Evolutionary conservation across 345 rosid species (phyloP), one percentile per base, ranked within the genome.

Genomic region (Nephelium lappaceum): DNA sequence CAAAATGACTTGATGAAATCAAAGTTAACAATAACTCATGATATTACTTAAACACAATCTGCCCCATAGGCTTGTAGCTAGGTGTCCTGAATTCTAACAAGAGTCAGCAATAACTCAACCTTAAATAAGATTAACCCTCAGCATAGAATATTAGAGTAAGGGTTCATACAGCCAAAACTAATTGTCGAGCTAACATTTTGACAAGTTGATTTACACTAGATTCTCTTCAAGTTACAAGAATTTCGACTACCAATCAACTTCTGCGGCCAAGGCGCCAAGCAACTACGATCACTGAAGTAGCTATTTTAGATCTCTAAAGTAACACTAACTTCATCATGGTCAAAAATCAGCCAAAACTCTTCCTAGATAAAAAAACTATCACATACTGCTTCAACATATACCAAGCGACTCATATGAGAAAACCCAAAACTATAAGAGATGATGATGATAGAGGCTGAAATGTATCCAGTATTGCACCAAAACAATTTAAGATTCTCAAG

Each of bases 241-340:
- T 38, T 71, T 43, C 24, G 51, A 14, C n/a, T 61, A 60, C 57
- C 23, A 58, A 9, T 60, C 39, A 73, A 42, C 19, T 39, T 41
- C 63, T 71, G 42, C 2, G 60, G 36, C 55, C 39, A 24, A 27
- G n/a, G n/a, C n/a, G n/a, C 21, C 43, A 45, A 62, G 57, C 36
- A 63, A 67, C 49, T 39, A n/a, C 31, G 19, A 1, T 63, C 11
- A 45, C 70, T 63, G 5, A 42, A 25, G 69, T 21, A 42, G 8
- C 18, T 63, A 23, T 41, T 9, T 38, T 23, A 25, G 58, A 42
- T n/a, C n/a, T 19, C 18, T 74, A 69, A 41, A 8, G 70, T 74
- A 18, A 74, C n/a, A 74, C n/a, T 58, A 58, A 58, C 21, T 25
- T 74, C 19, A 62, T 24, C 63, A 43, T 63, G 24, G n/a, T n/a